Evolutionary conservation across 192 early-diverging fungal genomes (phyloP), one percentile per base, ranked within the genome.

Genomic region (Diversispora eburnea): DNA sequence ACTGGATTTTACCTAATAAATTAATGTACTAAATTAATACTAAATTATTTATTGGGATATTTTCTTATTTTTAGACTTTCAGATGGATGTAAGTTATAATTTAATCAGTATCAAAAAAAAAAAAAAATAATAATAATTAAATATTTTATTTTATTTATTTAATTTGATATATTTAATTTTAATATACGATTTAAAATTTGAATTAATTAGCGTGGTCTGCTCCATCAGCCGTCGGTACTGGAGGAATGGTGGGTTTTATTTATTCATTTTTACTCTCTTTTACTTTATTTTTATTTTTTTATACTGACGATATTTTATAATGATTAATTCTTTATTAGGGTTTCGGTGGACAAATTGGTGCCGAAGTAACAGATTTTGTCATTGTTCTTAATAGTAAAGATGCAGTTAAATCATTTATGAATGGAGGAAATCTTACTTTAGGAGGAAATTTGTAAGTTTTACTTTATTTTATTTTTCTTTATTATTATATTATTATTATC

Each of bases 301-400:
- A 54, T 54, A 54, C 12, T 4, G 2, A 4, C n/a, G 51, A 4
- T 13, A 17, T 17, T 54, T 54, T 54, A 52, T 52, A 25, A 8
- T 33, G 9, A 5, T 62, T 7, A 10, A 33, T 33, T 33, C 15
- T 33, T 33, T 15, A 20, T 25, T 43, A 62, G 69, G 94, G 95
- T 7, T 90, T 94, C 72, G 95, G 95, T 51, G 90, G 89, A 4
- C 93, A 96, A 77, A 88, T 96, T 75, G 95, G 94, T 61, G 93
- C 89, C 4, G 90, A 94, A 70, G 82, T 95, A 61, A 96, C 96
- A n/a, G 95, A 98, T 77, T 91, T 92, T 80, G 94, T 98, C 17
- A 89, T 97, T 67, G 81, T 98, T 47, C 81, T 98, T 46, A 98
- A 94, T 76, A 94, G 88, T 62, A 82, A 80, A 17, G 84, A 81